Conservation (phyloP, 805 yeast species). For the Wilhelminamyces savonicus region DNA sequence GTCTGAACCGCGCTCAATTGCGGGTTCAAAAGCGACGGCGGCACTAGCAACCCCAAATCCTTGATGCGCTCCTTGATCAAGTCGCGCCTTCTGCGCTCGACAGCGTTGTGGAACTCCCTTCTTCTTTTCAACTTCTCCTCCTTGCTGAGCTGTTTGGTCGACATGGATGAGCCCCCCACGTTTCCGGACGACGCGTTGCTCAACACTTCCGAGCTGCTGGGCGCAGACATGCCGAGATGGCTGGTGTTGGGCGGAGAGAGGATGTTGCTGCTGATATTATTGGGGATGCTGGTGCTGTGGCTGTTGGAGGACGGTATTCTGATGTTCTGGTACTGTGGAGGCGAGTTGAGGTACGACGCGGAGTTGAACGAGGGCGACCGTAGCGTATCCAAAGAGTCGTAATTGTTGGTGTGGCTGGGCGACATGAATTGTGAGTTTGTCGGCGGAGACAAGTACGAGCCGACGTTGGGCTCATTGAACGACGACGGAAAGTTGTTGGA, state of each 20-base stretch:
- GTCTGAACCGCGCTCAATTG: slow-evolving; percentile 37
- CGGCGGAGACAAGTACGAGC: slow-evolving; percentile 31
- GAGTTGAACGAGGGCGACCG: slow-evolving; percentile 24
- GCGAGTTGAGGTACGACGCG: slow-evolving; percentile 29
- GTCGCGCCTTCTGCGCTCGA: slow-evolving; percentile 87
- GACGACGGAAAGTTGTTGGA: slow-evolving; percentile 9
- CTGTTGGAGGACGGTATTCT: slow-evolving; percentile 7
- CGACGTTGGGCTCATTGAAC: slow-evolving; percentile 12
- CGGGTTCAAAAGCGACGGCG: slow-evolving; percentile 60
- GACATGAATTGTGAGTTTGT: slow-evolving; percentile 23
- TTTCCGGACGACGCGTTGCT: too few relatives aligned
- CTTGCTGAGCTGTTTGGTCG: slow-evolving; percentile 38
- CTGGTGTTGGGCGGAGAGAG: slow-evolving; percentile 19
- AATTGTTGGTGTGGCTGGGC: slow-evolving; percentile 19
- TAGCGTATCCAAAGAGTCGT: slow-evolving; percentile 27
- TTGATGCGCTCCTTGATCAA: slow-evolving; percentile 83
- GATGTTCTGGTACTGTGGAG: slow-evolving; percentile 20
- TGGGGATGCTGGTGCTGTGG: slow-evolving; percentile 20
- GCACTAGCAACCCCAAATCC: slow-evolving; percentile 75
- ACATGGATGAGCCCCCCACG: slow-evolving; percentile 7
- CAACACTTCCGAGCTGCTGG: slow-evolving; percentile 6
- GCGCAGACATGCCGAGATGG: slow-evolving; percentile 27
- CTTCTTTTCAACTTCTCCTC: slow-evolving; percentile 73
- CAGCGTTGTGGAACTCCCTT: slow-evolving; percentile 89
- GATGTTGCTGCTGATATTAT: slow-evolving; percentile 6